Base-by-base conservation (phyloP, 2,329 filamentous ascomycete genomes). In the Clathrospora elynae region DNA sequence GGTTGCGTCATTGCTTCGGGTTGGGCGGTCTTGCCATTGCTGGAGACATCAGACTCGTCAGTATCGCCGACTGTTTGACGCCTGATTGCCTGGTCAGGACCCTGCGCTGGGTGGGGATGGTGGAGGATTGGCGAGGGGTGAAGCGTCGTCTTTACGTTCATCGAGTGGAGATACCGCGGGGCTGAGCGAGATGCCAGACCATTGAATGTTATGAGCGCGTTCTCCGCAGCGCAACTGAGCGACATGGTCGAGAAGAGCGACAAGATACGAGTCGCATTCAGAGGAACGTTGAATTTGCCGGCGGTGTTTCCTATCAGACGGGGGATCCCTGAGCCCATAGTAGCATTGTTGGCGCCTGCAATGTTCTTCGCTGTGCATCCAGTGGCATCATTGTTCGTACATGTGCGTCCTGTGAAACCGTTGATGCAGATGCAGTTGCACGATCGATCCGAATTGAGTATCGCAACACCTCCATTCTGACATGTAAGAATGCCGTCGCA, bases 361-460 rank as follows among this genome's bases (percentile, higher is more conserved):
- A 75, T 62, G 19, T 64, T 67, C 2, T 75, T 76, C 0, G 78
- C 83, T 5, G 79, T 77, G 58, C 85, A 88, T 32, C 75, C 77
- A 11, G 57, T 60, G 16, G 77, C 72, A 42, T 78, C 78, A 10
- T 74, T 70, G 10, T 71, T 53, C 4, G 70, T 71, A 61, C 85
- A 88, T 11, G 73, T 77, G 2, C 72, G 71, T 14, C 85, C 85
- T 0, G 87, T 91, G 66, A 92, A 97, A 1, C 91, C 90, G 59
- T 93, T 90, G 14, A 86, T 83, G 70, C 92, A 99, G 29, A 96
- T 83, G 66, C 92, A 99, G 9, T 85, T 86, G 71, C 92, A 97
- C 13, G 79, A 74, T 3, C 65, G 66, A 29, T 82, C 80, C 42
- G 82, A 76, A 11, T 79, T 81, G 13, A 90, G 71, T 11, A 92